Evolutionary conservation across 805 yeast species (phyloP), one percentile per base, ranked within the genome.

Genomic region (Monosporozyma aerobia): DNA sequence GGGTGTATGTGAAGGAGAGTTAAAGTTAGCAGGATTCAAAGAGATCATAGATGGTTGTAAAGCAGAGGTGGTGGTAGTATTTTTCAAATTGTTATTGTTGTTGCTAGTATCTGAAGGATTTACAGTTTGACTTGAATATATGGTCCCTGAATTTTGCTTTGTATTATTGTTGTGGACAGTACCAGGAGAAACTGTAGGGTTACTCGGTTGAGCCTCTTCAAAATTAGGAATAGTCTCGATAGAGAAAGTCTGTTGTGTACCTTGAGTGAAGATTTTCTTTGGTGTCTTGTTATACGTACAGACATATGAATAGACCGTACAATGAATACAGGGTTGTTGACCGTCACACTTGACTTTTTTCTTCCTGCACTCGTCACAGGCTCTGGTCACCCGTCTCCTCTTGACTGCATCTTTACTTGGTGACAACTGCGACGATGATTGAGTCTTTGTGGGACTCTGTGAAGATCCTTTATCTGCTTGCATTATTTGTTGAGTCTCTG

Each of bases 321-420:
- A 90, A 63, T 85, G 92, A 45, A 85, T 82, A 68, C 92, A 86
- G 1, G 94, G 95, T 62, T 82, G 88, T 60, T 82, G 82, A 5
- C 92, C 92, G 62, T 86, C 94, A 69, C 95, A 87, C 63, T 85
- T 85, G 52, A 86, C 90, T 63, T 86, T 86, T 63, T 85, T 83
- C 61, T 80, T 79, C 14, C 94, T 67, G 51, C 81, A 77, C 39
- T 65, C 69, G 56, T 77, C 79, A 60, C 80, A 77, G 5, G 80
- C 80, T 49, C 72, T 70, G 43, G 71, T 62, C 23, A 70, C 72
- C 44, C 80, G 61, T 39, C 73, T 64, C 40, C 76, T 59, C 51
- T 69, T 69, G 3, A 45, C 54, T 22, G 53, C 59, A n/a, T 54
- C 45, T n/a, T 43, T 22, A 14, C 6, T 10, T 43, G 45, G 45